phyloP scores from a whole-genome alignment of 2,329 filamentous ascomycete genomes.

The Alternaria consortialis region DNA sequence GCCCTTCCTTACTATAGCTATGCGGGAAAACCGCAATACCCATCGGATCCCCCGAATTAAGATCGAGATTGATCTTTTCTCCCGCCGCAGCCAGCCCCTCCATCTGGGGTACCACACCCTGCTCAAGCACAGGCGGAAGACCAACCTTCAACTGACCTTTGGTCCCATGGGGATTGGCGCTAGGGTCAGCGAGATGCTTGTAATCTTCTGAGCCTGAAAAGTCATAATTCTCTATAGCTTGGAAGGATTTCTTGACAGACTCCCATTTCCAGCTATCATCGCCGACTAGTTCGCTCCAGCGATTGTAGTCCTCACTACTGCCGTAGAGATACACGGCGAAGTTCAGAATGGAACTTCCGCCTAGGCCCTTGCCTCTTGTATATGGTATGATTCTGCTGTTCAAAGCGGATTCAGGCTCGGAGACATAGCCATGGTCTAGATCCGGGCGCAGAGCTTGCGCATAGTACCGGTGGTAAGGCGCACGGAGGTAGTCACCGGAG shows the following conservation, averaged over 20 bases:
- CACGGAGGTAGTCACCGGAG: conserved; percentile 49
- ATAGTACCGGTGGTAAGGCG: conserved; percentile 65
- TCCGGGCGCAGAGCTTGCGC: conserved; percentile 54
- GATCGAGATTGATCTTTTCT: conserved; percentile 65
- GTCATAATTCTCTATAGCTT: conserved; percentile 65
- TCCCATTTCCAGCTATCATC: conserved; percentile 67
- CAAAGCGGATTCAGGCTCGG: conserved; percentile 43
- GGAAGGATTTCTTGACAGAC: conserved; percentile 60
- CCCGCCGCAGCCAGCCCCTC: conserved; percentile 66
- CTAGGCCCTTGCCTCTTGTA: conserved; percentile 60
- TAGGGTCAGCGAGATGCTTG: conserved; percentile 59
- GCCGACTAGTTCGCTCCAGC: conserved; percentile 65
- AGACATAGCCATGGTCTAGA: conserved; percentile 62
- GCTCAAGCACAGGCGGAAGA: conserved; percentile 64
- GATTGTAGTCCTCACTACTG: conserved; percentile 67
- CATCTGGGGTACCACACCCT: conserved; percentile 63
- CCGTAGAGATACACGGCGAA: conserved; percentile 57
- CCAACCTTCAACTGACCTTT: conserved; percentile 37
- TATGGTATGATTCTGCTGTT: conserved; percentile 54
- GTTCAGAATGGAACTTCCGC: conserved; percentile 60
- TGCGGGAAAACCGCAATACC: conserved; percentile 41
- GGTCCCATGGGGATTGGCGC: conserved; percentile 58
- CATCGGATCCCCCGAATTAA: conserved; percentile 51
- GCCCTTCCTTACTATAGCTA: conserved; percentile 51
- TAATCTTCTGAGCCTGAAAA: conserved; percentile 40